phyloP scores from a whole-genome alignment of 176 grass and related monocot genomes.

The Elaeis guineensis region DNA sequence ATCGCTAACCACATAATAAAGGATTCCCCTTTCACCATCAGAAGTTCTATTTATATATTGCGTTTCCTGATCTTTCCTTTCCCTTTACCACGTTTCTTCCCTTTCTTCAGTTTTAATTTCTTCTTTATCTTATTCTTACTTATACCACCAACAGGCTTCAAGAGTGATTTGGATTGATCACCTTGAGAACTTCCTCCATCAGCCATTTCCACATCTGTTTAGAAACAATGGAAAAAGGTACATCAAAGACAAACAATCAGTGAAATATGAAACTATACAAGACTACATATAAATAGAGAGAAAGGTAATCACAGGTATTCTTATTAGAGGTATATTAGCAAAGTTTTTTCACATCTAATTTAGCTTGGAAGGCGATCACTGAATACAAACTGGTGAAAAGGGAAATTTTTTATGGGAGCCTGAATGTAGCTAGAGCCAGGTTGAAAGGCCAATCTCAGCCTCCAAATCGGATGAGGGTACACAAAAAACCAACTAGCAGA shows the following conservation, averaged over 20 bases:
- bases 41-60: constrained; percentile 1
- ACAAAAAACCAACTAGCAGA: no score
- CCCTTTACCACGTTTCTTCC: constrained; percentile 54
- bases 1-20: no score
- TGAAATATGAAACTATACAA: not conserved
- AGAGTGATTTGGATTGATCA: constrained; percentile 23
- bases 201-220: constrained; percentile 46
- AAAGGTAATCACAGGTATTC: not conserved
- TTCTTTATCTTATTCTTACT: constrained; percentile 82
- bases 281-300: not conserved
- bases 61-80: constrained; percentile 48
- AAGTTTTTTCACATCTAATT: no score
- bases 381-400: no score
- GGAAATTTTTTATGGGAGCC: no score
- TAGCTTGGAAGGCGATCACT: no score
- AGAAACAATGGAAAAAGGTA: not conserved
- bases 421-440: no score
- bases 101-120: constrained; percentile 69
- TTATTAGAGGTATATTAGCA: no score
- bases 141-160: constrained; percentile 67
- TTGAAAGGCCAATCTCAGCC: no score
- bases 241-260: not conserved
- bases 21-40: no score
- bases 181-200: constrained; percentile 36
- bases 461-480: no score